Evolutionary conservation across 2,329 filamentous ascomycete genomes (phyloP).

Genomic region (Eutypella sp.): DNA sequence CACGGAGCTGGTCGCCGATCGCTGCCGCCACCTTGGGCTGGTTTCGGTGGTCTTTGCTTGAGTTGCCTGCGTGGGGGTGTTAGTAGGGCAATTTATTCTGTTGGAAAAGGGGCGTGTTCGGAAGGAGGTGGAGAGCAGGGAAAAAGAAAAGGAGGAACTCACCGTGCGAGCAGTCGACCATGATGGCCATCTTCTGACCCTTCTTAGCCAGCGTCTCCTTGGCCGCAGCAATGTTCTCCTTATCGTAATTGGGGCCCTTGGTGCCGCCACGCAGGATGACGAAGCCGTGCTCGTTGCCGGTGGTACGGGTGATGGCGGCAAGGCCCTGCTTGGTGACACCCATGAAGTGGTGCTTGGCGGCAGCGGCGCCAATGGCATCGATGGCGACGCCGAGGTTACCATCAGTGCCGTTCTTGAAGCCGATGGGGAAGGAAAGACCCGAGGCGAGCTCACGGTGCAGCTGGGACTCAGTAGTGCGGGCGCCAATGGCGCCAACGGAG

Average conservation of each 20-base stretch:
- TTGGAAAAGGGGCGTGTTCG: too few relatives aligned
- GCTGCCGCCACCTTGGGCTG: slow-evolving; percentile 86
- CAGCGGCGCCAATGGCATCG: slow-evolving; percentile 86
- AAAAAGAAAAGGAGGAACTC: slow-evolving; percentile 33
- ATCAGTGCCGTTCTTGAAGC: slow-evolving; percentile 99
- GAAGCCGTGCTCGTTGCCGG: slow-evolving; percentile 94
- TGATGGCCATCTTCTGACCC: slow-evolving; percentile 81
- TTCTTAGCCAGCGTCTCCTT: slow-evolving; percentile 78
- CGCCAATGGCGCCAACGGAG: slow-evolving; percentile 91
- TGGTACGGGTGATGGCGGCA: slow-evolving; percentile 88
- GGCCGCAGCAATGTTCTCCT: slow-evolving; percentile 71
- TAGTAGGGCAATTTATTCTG: too few relatives aligned
- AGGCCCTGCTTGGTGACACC: slow-evolving; percentile 97
- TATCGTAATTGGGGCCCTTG: slow-evolving; percentile 90
- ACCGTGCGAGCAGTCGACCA: slow-evolving; percentile 99
- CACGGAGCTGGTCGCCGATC: slow-evolving; percentile 78
- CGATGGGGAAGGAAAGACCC: slow-evolving; percentile 93
- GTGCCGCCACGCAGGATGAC: slow-evolving; percentile 91
- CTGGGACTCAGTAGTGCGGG: slow-evolving; percentile 93
- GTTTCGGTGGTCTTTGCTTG: slow-evolving; percentile 94
- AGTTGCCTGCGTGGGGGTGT: slow-evolving; percentile 66
- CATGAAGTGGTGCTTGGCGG: slow-evolving; percentile 92
- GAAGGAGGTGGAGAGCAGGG: too few relatives aligned
- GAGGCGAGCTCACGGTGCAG: slow-evolving; percentile 93
- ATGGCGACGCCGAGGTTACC: slow-evolving; percentile 87